Base-by-base conservation (phyloP, 2,329 filamentous ascomycete genomes). In the Fusarium newnesense region DNA sequence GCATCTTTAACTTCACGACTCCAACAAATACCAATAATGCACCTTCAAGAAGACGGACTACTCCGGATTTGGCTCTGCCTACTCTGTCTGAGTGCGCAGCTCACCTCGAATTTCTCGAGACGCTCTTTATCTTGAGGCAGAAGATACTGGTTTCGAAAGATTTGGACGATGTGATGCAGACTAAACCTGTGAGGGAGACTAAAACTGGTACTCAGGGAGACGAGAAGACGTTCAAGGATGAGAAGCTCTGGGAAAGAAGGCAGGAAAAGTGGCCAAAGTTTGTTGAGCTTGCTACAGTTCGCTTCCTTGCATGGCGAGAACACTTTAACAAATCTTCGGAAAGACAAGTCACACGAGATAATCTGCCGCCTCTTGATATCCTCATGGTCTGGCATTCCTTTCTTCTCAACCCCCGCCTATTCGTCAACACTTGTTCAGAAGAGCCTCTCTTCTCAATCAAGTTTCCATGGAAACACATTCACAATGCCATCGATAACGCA, bases 81-180 rank as follows among this genome's bases (percentile, higher is more conserved):
- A 47, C 34, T 5, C 12, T 60, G 7, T 43, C 62, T 1, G 70
- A 70, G 19, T 69, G 71, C 18, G 64, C 67, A 2, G 36, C 85
- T 10, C 90, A 92, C 77, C 83, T 92, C 18, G 89, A 91, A 76
- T 82, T 92, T 4, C 83, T 92, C 1, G 86, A 91, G 67, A 85
- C 85, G 11, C 84, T 92, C 58, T 85, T 87, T 43, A 83, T 86
- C 42, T 80, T 92, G n/a, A 85, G 85, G n/a, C 68, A 73, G 12
- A 67, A 61, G 1, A 64, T 80, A 4, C 44, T 80, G 5, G 58
- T 67, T 1, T 79, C 78, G 2, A 49, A 43, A 11, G 63, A 64
- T 0, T 30, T 80, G 1, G 77, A 75, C n/a, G 43, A 40, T 21
- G 65, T 64, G 11, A 69, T 78, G 53, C 64, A 30, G 11, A 77